Base-by-base conservation (phyloP, 2,329 filamentous ascomycete species). In the Ceratocystis destructans region DNA sequence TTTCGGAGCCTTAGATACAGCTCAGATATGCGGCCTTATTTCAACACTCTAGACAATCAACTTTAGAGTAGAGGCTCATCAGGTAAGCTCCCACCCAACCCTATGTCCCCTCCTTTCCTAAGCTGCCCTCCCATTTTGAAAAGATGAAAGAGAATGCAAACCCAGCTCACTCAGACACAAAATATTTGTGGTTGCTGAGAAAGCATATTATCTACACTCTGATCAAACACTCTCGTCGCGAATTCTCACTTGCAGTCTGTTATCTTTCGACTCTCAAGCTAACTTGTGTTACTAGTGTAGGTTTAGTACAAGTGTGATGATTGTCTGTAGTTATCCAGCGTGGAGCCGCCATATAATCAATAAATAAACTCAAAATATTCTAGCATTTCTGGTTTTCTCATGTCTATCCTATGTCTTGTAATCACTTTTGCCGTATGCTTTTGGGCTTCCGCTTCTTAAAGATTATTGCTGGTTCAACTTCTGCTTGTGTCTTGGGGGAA, bases 361-460 rank as follows among this genome's bases (percentile, higher is more conserved):
- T 41, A 41, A 41, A 41, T 41, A 15, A 41, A 41, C 37, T 41
- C 37, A 41, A 41, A 41, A 41, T 41, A 41, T 15, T 10, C 37
- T 41, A 12, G 37, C 37, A 41, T 41, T 41, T 12, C 37, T 41
- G 12, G 37, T 41, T 15, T 41, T 4, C 8, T 28, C 12, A 12
- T 53, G 48, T 53, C 28, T n/a, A 10, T 17, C 15, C 17, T 33
- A 22, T 55, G n/a, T 55, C 20, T 22, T 12, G 25, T 33, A 25
- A 50, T 46, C 65, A 86, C 73, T 82, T 86, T 70, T 85, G 81
- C 22, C 84, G 80, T 45, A 85, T 79, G 63, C 80, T 82, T 77
- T 85, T 87, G 15, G 84, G 79, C 72, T 90, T 93, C 65, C 89
- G 79, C 77, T 91, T 92, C 76, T 92, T 93, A 76, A 93, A 94